Percentiles rank a stretch among this genome's conserved stretches.
phyloP scores from a whole-genome alignment of 1,284 basidiomycete genomes.

The Stygiomarasmius scandens region DNA sequence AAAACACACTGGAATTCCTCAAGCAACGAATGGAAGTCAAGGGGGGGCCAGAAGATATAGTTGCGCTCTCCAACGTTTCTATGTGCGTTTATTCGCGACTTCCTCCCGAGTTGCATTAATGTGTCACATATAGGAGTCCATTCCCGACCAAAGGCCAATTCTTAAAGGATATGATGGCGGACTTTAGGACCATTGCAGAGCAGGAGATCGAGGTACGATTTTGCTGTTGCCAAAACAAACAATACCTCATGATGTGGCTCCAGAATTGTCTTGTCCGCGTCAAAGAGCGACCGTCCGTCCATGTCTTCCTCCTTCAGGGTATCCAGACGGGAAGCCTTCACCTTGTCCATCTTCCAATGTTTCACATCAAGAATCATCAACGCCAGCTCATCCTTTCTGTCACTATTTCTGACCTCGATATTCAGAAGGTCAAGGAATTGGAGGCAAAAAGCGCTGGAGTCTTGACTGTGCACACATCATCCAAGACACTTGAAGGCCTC shows the following conservation, averaged over 20 bases:
- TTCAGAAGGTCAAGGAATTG: neutral
- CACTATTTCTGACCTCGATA: conserved; percentile 24
- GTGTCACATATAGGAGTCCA: too few species aligned
- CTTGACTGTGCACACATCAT: too few species aligned
- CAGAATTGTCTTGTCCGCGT: conserved; percentile 29
- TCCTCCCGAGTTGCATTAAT: too few species aligned
- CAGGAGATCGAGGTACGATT: conserved; percentile 35
- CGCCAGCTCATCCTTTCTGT: conserved; percentile 40
- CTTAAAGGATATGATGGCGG: too few species aligned
- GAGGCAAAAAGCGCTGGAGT: too few species aligned
- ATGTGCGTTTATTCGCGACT: too few species aligned
- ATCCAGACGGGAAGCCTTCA: conserved; percentile 28
- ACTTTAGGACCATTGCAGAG: too few species aligned
- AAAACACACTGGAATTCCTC: conserved; percentile 31
- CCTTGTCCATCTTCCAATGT: conserved; percentile 39
- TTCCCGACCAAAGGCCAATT: too few species aligned
- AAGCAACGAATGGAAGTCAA: too few species aligned
- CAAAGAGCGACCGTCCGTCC: conserved; percentile 30
- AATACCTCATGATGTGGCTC: conserved; percentile 36
- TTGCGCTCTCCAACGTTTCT: too few species aligned
- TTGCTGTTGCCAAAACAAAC: conserved; percentile 36
- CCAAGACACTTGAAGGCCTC: too few species aligned
- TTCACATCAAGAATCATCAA: conserved; percentile 40
- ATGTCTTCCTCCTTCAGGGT: conserved; percentile 44
- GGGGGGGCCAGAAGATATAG: too few species aligned